Evolutionary conservation across 164 flowering plant species (phyloP).

Genomic region (Piper betle): DNA sequence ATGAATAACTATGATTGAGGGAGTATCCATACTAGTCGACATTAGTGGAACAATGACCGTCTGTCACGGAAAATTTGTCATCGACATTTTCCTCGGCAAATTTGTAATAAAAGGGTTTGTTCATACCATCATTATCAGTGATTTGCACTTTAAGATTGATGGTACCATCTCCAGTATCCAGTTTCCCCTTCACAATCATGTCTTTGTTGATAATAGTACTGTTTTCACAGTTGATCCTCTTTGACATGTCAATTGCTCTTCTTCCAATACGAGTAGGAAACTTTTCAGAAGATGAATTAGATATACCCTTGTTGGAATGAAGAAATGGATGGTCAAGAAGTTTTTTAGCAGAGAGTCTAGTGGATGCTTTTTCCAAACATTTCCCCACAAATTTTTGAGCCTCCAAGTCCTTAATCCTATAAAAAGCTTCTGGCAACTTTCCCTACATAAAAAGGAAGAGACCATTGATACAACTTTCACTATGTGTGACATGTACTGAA

Average conservation of each 20-base stretch:
- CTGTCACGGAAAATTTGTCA: too few species aligned
- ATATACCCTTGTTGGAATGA: conserved; percentile 21
- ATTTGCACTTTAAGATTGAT: conserved; percentile 68
- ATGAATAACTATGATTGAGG: too few species aligned
- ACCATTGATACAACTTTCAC: too few species aligned
- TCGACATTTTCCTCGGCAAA: too few species aligned
- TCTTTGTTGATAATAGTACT: conserved; percentile 14
- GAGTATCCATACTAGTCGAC: too few species aligned
- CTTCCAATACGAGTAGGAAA: conserved; percentile 2
- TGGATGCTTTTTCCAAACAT: conserved; percentile 50
- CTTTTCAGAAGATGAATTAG: neutral
- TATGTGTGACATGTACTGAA: too few species aligned
- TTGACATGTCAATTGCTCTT: neutral
- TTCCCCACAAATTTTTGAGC: conserved; percentile 54
- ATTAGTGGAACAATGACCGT: too few species aligned
- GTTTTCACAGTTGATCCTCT: neutral
- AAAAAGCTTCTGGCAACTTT: conserved; percentile 58
- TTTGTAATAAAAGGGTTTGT: too few species aligned
- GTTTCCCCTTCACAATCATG: conserved; percentile 61
- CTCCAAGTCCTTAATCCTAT: conserved; percentile 41
- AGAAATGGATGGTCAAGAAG: conserved; percentile 67
- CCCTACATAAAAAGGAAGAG: conserved; percentile 29
- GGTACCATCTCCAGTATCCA: conserved; percentile 50
- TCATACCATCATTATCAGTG: conserved; percentile 43
- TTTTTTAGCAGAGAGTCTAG: conserved; percentile 49